Base-by-base conservation (phyloP, 2,329 filamentous ascomycete genomes). In the Diaporthe citri region DNA sequence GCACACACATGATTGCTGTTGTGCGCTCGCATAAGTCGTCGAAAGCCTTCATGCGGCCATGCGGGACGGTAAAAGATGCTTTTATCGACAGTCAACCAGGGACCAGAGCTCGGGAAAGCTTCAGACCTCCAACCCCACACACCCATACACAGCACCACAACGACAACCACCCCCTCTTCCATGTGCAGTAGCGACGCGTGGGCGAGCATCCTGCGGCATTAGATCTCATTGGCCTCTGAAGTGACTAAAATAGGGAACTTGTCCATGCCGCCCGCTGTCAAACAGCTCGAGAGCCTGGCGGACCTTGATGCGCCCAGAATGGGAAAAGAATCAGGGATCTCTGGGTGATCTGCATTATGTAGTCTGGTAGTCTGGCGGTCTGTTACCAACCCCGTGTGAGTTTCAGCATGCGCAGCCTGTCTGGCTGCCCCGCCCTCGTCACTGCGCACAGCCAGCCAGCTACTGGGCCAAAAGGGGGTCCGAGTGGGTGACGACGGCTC, bases 391-490 rank as follows among this genome's bases (percentile, higher is more conserved):
- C 64, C 64, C 46, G 31, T 52, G 22, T 52, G 46, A 52, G 64
- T 67, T 67, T 67, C 64, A 67, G 31, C 46, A 36, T 51, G 31
- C 64, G 46, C 64, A 67, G 46, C 64, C 46, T 34, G 22, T 22
- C 34, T 43, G 12, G 8, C 10, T 25, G 64, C 48, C 64, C 64
- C 64, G 48, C 48, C 34, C 48, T 69, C 39, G 73, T 72, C 66
- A 72, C 73, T 39, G 48, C 34, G 64, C 73, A 71, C 66, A 55
- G 73, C 71, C 64, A 66, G 72, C 72, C 57, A 41, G 60, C 60
- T 43, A 17, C 25, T 46, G 20, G 4, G 25, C 51, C 25, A 36
- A 52, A 59, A 46, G 20, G 51, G 71, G 57, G 62, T 22, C 71
- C 71, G 31, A 34, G 71, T 64, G 48, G 43, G 72, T 70, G 59